A percentile compares a stretch with the other conserved stretches of the same genome.
These are phyloP conservation scores for Priceomyces carsonii DNA, from an alignment of 805 yeast species.

Conservation along the genomic window DNA sequence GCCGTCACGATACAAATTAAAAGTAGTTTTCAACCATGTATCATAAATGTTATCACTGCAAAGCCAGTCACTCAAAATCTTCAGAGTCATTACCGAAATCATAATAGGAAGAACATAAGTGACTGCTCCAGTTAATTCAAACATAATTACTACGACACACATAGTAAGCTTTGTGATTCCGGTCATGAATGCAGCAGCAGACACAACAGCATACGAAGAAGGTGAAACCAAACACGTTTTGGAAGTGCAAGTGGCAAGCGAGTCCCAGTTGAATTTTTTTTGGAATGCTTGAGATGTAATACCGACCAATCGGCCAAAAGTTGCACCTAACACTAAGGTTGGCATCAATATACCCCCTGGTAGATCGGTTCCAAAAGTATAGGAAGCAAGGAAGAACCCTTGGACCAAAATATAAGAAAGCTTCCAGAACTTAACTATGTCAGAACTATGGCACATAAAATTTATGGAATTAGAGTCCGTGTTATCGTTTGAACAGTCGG, in stretches of 20 bases:
- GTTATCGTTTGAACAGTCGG: constrained; percentile 53
- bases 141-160: constrained; percentile 75
- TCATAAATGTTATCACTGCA: constrained; percentile 67
- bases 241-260: constrained; percentile 41
- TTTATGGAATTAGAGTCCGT: constrained; percentile 18
- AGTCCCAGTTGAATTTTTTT: constrained; percentile 28
- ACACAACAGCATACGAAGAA: constrained; percentile 85
- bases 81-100: constrained; percentile 77
- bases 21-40: constrained; percentile 30
- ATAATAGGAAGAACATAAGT: constrained; percentile 82
- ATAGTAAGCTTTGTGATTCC: constrained; percentile 82
- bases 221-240: constrained; percentile 69
- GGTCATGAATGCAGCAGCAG: constrained; percentile 80
- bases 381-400: constrained; percentile 63
- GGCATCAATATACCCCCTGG: constrained; percentile 73
- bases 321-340: constrained; percentile 61
- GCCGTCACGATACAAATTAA: constrained; percentile 20
- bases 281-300: constrained; percentile 52
- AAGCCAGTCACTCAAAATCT: constrained; percentile 67
- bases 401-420: constrained; percentile 41
- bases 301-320: constrained; percentile 58
- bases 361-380: constrained; percentile 66
- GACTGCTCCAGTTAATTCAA: constrained; percentile 85
- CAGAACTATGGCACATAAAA: constrained; percentile 38
- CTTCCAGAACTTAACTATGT: constrained; percentile 23